Evolutionary conservation across 805 yeast species (phyloP).

Genomic region (Komagataella pastoris): DNA sequence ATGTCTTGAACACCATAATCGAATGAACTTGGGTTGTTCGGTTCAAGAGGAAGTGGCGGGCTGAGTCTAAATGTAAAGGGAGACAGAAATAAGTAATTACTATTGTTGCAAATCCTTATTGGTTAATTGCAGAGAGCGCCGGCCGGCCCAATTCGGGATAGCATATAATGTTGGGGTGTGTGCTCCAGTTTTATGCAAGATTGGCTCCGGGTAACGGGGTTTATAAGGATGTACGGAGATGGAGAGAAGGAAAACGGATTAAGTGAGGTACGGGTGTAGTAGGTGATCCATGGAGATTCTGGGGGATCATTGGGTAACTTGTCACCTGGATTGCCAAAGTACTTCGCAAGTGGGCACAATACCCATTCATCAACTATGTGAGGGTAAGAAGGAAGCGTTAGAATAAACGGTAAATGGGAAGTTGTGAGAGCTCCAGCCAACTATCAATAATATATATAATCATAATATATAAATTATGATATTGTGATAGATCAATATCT

Average conservation of each 20-base stretch:
- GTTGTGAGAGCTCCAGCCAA: too few species aligned
- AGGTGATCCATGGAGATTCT: too few species aligned
- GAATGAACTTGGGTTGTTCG: not conserved
- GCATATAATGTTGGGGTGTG: not conserved
- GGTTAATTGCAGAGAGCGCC: not conserved
- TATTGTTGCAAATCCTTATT: not conserved
- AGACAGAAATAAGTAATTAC: not conserved
- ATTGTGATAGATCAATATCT: too few species aligned
- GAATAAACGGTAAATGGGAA: too few species aligned
- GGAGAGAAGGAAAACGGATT: not conserved
- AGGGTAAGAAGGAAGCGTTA: too few species aligned
- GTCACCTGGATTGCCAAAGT: too few species aligned
- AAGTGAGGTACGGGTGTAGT: too few species aligned
- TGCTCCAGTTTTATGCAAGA: not conserved
- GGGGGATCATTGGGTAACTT: too few species aligned
- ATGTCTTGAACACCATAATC: conserved; percentile 16
- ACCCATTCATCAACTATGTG: too few species aligned
- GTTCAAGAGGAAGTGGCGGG: not conserved
- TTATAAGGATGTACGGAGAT: not conserved
- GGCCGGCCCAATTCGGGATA: not conserved
- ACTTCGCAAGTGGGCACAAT: too few species aligned
- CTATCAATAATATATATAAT: too few species aligned
- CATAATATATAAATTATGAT: too few species aligned
- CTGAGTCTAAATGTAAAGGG: not conserved
- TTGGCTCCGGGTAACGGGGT: not conserved